Evolutionary conservation across 345 rosid genomes (phyloP), one percentile per base, ranked within the genome.

Genomic region (Erysimum cheiranthoides): DNA sequence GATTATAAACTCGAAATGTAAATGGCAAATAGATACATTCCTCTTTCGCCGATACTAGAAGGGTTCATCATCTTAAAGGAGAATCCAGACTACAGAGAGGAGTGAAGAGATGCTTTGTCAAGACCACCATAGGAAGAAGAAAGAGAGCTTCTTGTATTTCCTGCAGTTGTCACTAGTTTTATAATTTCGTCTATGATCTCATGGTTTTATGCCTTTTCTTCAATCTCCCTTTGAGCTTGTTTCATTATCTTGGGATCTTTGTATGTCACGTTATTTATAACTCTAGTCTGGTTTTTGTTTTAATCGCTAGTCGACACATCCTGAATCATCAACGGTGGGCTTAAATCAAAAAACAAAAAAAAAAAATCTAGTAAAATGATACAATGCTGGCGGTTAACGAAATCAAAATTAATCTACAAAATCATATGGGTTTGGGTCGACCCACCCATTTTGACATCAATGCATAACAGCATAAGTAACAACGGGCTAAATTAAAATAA

Each of bases 1-100:
- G 28, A 17, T 62, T 35, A 35, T 31, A 35, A n/a, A 38, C 56
- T 35, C 5, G 30, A 30, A 11, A 31, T 75, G 64, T 32, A 21
- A 47, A 28, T 75, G 53, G 43, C 4, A 40, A 56, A 54, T 91
- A 92, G 97, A 82, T 95, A 90, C 78, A 81, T 95, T 68, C 98
- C 98, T 0, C 85, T 92, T 30, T 88, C 98, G 3, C 96, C 99
- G 3, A 88, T 95, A 60, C 86, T 95, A 12, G 99, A 95, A 85
- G 99, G 97, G 10, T 88, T 88, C 83, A 87, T 95, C 67, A 95
- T 95, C 34, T 76, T 95, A 76, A 82, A 77, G 59, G 91, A 90
- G 80, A 92, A 95, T 63, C 97, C 97, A 1, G 89, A 92, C 4
- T 95, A 89, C 79, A 81, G 80, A 65, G 97, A 90, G 65, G 99